Evolutionary conservation across 2,329 filamentous ascomycete species (phyloP).

Genomic region (Hirsutella rhossiliensis): DNA sequence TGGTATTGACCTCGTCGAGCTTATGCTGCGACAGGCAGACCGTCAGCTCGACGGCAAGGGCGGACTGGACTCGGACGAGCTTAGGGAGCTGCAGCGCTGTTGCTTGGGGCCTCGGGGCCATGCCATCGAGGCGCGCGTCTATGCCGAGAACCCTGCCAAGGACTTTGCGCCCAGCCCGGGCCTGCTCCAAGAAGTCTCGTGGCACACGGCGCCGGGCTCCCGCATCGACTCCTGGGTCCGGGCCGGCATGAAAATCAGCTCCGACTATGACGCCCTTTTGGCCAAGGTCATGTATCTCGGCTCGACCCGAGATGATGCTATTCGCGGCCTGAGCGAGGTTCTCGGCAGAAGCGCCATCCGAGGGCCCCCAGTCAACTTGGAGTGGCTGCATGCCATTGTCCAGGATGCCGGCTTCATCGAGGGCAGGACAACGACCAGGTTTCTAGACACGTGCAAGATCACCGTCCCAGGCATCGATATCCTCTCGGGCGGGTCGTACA

Average conservation of each 20-base stretch:
- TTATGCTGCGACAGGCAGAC: constrained; percentile 23
- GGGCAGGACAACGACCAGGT: constrained; percentile 44
- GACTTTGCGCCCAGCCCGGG: constrained; percentile 48
- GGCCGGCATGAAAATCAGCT: constrained; percentile 41
- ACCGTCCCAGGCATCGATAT: constrained; percentile 40
- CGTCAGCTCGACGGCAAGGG: neutral
- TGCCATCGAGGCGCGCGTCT: constrained; percentile 23
- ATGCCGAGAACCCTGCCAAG: constrained; percentile 37
- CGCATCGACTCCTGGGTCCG: constrained; percentile 53
- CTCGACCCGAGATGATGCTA: constrained; percentile 27
- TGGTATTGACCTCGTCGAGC: constrained; percentile 54
- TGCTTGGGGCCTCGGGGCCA: constrained; percentile 10
- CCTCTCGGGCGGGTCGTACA: constrained; percentile 41
- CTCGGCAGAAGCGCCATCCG: constrained; percentile 31
- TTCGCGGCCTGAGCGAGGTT: constrained; percentile 12
- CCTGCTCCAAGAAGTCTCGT: constrained; percentile 42
- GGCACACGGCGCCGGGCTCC: constrained; percentile 32
- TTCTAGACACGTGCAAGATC: constrained; percentile 36
- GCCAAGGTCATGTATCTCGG: constrained; percentile 48
- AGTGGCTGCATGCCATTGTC: constrained; percentile 40
- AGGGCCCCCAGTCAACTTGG: constrained; percentile 40
- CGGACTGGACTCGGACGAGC: constrained; percentile 5
- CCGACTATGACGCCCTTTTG: constrained; percentile 45
- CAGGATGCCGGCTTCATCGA: constrained; percentile 27
- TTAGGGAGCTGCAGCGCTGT: neutral